Evolutionary conservation across 768 basidiomycete species (phyloP).

Genomic region (Kwoniella pini): DNA sequence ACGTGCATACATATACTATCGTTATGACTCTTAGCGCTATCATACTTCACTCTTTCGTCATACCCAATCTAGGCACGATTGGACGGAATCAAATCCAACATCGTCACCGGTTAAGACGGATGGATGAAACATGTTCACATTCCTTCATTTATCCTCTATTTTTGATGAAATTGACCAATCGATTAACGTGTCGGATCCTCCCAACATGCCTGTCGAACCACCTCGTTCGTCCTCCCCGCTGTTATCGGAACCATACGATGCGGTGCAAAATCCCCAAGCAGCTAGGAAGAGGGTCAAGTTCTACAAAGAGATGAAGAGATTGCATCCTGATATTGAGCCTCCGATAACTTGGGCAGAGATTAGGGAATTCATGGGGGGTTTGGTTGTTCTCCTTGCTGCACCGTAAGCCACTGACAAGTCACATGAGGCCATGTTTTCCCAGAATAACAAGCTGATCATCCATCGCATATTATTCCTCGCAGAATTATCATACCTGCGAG

Average conservation of each 20-base stretch:
- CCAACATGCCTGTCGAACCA: not conserved
- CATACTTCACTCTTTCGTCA: not conserved
- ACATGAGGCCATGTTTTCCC: no score
- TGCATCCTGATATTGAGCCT: not conserved
- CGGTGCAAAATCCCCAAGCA: not conserved
- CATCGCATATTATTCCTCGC: no score
- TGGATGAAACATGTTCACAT: no score
- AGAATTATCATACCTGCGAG: conserved; percentile 42
- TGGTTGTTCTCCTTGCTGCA: not conserved
- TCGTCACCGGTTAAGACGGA: no score
- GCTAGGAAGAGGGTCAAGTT: conserved; percentile 4
- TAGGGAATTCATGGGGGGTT: conserved; percentile 1
- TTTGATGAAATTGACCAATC: no score
- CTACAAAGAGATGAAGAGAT: conserved; percentile 1
- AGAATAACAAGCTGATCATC: no score
- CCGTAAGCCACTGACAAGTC: not conserved
- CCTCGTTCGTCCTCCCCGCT: not conserved
- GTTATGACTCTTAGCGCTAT: not conserved
- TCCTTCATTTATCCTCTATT: no score
- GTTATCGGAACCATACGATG: not conserved
- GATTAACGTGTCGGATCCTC: no score
- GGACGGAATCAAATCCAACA: not conserved
- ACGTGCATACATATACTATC: no score
- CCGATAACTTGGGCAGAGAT: not conserved
- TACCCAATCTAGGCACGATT: conserved; percentile 1